Evolutionary conservation across 768 basidiomycete genomes (phyloP).

Genomic region (Russula vinacea): DNA sequence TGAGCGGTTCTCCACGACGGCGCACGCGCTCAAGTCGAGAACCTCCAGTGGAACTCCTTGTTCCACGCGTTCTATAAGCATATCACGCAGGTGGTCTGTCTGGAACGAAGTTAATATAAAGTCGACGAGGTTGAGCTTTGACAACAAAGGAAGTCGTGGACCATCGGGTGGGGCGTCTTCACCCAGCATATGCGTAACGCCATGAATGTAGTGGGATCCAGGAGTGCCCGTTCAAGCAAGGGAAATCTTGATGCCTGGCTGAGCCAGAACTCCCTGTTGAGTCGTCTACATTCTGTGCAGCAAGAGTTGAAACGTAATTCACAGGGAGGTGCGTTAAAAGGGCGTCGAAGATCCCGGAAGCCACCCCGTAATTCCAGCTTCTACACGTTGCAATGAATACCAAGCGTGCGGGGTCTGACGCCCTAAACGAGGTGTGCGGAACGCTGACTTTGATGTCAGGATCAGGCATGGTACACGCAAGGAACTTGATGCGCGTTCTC

Average conservation of each 20-base stretch:
- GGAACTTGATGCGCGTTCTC: neutral
- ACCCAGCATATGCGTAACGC: neutral
- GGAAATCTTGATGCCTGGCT: neutral
- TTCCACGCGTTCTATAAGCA: neutral
- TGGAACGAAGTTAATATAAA: neutral
- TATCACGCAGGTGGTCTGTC: neutral
- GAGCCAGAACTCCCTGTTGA: neutral
- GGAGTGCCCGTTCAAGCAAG: neutral
- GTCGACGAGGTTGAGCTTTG: neutral
- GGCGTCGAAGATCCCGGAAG: neutral
- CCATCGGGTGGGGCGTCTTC: neutral
- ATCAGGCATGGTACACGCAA: neutral
- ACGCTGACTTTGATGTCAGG: neutral
- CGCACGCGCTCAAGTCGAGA: neutral
- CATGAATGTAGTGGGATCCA: neutral
- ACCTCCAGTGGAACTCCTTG: neutral
- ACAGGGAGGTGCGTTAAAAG: neutral
- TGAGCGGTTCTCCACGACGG: conserved; percentile 30
- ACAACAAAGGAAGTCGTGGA: neutral
- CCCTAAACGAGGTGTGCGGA: too few relatives aligned
- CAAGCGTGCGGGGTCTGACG: neutral
- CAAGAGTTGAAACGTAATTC: neutral
- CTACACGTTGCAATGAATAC: neutral
- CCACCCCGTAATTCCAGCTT: neutral
- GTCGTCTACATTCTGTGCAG: neutral